Percentiles rank a stretch among this genome's conserved stretches.
Evolutionary conservation across 371 early-diverging fungal genomes (phyloP).

Genomic region (Mucor irregularis): DNA sequence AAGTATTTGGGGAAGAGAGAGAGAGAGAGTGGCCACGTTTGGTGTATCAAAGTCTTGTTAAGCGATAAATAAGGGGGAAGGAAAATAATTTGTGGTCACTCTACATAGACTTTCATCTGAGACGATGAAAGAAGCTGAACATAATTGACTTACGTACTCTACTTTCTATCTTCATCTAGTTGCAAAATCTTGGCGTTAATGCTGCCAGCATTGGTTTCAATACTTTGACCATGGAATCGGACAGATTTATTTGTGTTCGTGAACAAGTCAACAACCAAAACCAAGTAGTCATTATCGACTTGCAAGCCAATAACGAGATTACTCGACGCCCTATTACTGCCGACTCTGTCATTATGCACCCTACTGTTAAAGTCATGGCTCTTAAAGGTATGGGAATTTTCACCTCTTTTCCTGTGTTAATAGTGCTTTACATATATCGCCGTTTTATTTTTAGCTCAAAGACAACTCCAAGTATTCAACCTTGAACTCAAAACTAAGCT

Average conservation of each 20-base stretch:
- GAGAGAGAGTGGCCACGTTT: no score
- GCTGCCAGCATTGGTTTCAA: constrained; percentile 92
- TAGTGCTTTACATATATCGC: neutral
- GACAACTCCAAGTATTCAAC: constrained; percentile 96
- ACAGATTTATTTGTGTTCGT: constrained; percentile 95
- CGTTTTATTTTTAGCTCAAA: constrained; percentile 63
- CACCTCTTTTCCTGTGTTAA: neutral
- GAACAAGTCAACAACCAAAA: constrained; percentile 86
- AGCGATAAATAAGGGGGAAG: neutral
- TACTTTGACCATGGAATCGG: constrained; percentile 97
- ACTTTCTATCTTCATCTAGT: no score
- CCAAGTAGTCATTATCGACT: constrained; percentile 93
- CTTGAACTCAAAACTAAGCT: constrained; percentile 93
- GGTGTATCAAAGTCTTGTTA: no score
- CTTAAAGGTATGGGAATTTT: constrained; percentile 73
- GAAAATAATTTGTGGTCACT: neutral
- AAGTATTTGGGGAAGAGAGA: constrained; percentile 15
- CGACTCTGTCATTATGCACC: constrained; percentile 98
- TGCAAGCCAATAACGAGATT: constrained; percentile 80
- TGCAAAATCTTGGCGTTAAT: constrained; percentile 90
- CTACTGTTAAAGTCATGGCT: constrained; percentile 89
- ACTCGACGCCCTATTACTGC: constrained; percentile 94
- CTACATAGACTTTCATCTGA: no score
- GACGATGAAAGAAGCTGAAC: no score
- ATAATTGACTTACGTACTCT: no score